Percentiles rank a stretch among this genome's conserved stretches.
phyloP scores from a whole-genome alignment of 2,329 filamentous ascomycete species.

The Trichoderma koningii region DNA sequence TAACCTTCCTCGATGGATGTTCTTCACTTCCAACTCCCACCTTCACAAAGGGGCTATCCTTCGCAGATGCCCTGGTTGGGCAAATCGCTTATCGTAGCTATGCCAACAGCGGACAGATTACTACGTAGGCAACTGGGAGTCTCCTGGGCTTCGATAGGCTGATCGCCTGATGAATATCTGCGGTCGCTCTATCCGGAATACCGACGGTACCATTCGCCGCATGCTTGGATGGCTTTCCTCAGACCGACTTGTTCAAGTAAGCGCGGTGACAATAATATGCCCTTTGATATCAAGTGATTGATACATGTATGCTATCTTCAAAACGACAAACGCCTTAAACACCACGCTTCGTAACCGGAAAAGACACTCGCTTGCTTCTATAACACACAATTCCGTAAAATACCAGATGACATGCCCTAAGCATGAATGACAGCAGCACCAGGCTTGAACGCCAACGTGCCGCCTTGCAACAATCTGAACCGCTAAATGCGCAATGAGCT shows the following conservation, averaged over 20 bases:
- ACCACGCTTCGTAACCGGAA: not conserved
- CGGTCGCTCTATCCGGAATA: no score
- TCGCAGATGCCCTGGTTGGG: conserved; percentile 41
- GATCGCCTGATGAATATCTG: no score
- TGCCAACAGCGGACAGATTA: no score
- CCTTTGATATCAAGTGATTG: no score
- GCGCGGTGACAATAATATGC: no score
- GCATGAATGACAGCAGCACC: not conserved
- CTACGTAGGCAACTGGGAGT: no score
- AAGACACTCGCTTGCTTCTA: not conserved
- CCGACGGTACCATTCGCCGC: no score
- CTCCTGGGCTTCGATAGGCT: no score
- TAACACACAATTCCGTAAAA: not conserved
- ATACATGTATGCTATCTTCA: not conserved
- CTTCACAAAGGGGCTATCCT: not conserved
- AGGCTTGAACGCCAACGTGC: not conserved
- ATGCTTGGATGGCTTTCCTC: no score
- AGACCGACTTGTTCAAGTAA: no score
- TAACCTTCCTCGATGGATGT: conserved; percentile 41
- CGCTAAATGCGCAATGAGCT: not conserved
- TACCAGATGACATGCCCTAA: not conserved
- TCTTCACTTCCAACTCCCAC: no score
- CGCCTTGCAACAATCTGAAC: not conserved
- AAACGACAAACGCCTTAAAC: not conserved
- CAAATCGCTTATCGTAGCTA: no score